Base-by-base conservation (phyloP, 148 eudicot species). In the Limonium bicolor region DNA sequence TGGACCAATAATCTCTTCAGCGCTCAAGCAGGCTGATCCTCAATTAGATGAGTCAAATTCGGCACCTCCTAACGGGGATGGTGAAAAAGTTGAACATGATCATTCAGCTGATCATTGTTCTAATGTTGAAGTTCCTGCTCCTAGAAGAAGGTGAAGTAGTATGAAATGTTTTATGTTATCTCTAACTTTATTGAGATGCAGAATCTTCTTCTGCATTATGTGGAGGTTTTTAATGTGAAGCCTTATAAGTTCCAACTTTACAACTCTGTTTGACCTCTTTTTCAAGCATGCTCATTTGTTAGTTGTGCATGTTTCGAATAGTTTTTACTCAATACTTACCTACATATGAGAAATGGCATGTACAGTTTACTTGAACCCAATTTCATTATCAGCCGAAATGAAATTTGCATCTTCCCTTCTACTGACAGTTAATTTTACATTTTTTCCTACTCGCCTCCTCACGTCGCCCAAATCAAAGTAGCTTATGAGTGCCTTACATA, bases 121-220 rank as follows among this genome's bases (percentile, higher is more conserved):
- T 36, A 36, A 26, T 27, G 61, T 37, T 58, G 86, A 77, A 44
- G 33, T 53, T 54, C 31, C 76, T 40, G 74, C 58, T 55, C 86
- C 92, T 7, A 75, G 63, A 38, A 71, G 66, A 48, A 83, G 85
- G 96, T 78, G 54, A 41, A 29, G 18, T 43, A 28, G n/a, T n/a
- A 14, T 18, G 18, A 25, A 21, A 0, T 27, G 23, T 10, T 21
- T 27, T 21, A 20, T 41, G 27, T 20, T 11, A 3, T 20, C 5
- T 41, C 45, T 41, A 27, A 41, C 11, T 10, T 3, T 3, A 15
- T 14, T 36, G 40, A 11, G 20, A 36, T 36, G 40, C 40, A 18
- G 19, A 7, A 15, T 14, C 14, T 36, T 36, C 17, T 2, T 35
- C 6, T 2, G 11, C 13, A 35, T 2, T 13, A 32, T 32, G 4